phyloP scores from a whole-genome alignment of 2,329 filamentous ascomycete genomes.

The Neobulgaria alba region DNA sequence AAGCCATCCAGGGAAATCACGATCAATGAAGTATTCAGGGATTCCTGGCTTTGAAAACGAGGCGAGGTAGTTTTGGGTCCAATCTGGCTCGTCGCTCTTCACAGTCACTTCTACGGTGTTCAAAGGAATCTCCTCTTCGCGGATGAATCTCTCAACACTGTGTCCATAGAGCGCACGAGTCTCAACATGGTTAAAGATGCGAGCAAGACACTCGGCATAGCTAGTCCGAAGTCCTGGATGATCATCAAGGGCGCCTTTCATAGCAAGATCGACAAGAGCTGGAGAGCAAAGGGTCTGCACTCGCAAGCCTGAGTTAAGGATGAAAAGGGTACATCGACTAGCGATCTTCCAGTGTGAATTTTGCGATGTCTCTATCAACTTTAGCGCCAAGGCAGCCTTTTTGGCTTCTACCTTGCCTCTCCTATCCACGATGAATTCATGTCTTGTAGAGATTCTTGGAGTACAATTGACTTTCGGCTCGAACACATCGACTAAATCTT shows the following conservation, averaged over 20 bases:
- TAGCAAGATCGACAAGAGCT: conserved; percentile 75
- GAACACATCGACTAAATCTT: conserved; percentile 61
- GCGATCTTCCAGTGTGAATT: conserved; percentile 95
- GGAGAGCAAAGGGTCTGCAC: conserved; percentile 80
- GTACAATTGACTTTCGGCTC: conserved; percentile 55
- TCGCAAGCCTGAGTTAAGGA: conserved; percentile 82
- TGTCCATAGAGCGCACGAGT: conserved; percentile 80
- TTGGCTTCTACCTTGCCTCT: conserved; percentile 71
- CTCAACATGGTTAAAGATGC: conserved; percentile 76
- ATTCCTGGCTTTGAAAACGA: conserved; percentile 65
- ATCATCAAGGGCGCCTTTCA: conserved; percentile 75
- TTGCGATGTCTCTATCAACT: conserved; percentile 69
- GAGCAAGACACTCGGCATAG: conserved; percentile 70
- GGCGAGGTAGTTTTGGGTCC: conserved; percentile 70
- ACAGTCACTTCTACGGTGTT: conserved; percentile 71
- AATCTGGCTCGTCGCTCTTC: conserved; percentile 63
- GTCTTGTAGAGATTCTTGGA: conserved; percentile 53
- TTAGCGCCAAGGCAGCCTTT: conserved; percentile 71
- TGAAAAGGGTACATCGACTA: conserved; percentile 79
- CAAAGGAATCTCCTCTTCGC: conserved; percentile 68
- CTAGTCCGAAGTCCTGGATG: conserved; percentile 78
- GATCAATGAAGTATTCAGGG: conserved; percentile 83
- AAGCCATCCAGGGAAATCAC: conserved; percentile 90
- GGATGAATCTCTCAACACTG: conserved; percentile 76
- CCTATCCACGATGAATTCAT: conserved; percentile 66